phyloP scores from a whole-genome alignment of 148 eudicot species.

The Nepenthes mirabilis region DNA sequence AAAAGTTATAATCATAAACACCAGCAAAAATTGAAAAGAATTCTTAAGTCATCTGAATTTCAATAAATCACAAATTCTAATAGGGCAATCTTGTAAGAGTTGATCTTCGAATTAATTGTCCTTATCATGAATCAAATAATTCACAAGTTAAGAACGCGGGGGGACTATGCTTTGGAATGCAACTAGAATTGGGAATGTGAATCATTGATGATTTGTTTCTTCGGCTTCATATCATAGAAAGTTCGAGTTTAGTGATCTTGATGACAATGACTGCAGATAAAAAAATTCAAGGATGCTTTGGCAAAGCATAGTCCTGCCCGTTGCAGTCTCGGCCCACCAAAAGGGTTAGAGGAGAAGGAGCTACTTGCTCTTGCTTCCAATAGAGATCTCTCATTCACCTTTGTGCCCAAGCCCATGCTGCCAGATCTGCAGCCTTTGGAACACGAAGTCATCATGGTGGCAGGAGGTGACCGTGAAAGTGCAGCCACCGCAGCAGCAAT shows the following conservation, averaged over 20 bases:
- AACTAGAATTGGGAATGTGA: too few relatives aligned
- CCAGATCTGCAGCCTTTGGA: slow-evolving; percentile 10
- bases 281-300: slow-evolving; percentile 74
- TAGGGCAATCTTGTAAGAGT: too few relatives aligned
- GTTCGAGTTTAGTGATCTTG: not conserved
- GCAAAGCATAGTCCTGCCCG: slow-evolving; percentile 44
- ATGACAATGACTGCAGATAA: slow-evolving; percentile 34
- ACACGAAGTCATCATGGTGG: not conserved
- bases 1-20: too few relatives aligned
- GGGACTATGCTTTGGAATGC: too few relatives aligned
- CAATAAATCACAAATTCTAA: too few relatives aligned
- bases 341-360: slow-evolving; percentile 78
- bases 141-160: too few relatives aligned
- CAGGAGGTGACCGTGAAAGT: not conserved
- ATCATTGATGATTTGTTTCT: not conserved
- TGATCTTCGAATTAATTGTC: too few relatives aligned
- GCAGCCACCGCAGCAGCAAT: not conserved
- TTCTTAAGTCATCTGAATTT: too few relatives aligned
- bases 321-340: slow-evolving; percentile 54
- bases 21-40: too few relatives aligned
- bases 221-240: not conserved
- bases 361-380: slow-evolving; percentile 60
- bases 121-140: too few relatives aligned
- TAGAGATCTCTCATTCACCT: slow-evolving; percentile 52
- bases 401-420: slow-evolving; percentile 35